Evolutionary conservation across 306 rosid genomes (phyloP).

Genomic region (Heteromeles arbutifolia): DNA sequence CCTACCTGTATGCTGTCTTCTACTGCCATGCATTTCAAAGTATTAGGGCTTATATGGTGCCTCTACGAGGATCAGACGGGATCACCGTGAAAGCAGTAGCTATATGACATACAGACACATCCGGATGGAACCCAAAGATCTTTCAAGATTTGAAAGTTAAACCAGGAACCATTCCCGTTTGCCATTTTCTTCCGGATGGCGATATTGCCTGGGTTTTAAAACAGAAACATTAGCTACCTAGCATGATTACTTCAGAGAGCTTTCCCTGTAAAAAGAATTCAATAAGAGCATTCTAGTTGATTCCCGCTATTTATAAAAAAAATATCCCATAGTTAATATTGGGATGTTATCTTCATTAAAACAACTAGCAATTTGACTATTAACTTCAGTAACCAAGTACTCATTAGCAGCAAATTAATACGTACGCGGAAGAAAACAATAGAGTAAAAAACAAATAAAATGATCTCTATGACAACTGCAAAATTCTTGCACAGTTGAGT

Average conservation of each 20-base stretch:
- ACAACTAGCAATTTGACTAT: too few species aligned
- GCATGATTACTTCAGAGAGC: background rate
- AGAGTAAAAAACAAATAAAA: too few species aligned
- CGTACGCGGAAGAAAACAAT: too few species aligned
- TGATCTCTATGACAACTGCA: too few species aligned
- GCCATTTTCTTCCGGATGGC: constrained; percentile 75
- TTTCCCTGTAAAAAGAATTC: too few species aligned
- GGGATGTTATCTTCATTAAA: too few species aligned
- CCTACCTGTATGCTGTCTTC: constrained; percentile 57
- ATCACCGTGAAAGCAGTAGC: constrained; percentile 49
- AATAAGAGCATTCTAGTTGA: too few species aligned
- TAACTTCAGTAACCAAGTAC: too few species aligned
- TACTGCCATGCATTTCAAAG: constrained; percentile 47
- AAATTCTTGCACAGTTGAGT: too few species aligned
- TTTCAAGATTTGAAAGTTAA: constrained; percentile 58
- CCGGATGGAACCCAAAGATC: constrained; percentile 68
- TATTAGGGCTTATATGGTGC: constrained; percentile 35
- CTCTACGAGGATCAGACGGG: constrained; percentile 43
- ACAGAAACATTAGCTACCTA: background rate
- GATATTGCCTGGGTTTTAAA: constrained; percentile 60
- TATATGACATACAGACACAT: constrained; percentile 53
- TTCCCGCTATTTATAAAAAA: too few species aligned
- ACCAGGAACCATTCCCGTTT: constrained; percentile 61
- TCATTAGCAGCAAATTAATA: too few species aligned
- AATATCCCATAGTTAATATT: too few species aligned